Conservation (phyloP, 495 filamentous ascomycete genomes). For the Lepraria neglecta region DNA sequence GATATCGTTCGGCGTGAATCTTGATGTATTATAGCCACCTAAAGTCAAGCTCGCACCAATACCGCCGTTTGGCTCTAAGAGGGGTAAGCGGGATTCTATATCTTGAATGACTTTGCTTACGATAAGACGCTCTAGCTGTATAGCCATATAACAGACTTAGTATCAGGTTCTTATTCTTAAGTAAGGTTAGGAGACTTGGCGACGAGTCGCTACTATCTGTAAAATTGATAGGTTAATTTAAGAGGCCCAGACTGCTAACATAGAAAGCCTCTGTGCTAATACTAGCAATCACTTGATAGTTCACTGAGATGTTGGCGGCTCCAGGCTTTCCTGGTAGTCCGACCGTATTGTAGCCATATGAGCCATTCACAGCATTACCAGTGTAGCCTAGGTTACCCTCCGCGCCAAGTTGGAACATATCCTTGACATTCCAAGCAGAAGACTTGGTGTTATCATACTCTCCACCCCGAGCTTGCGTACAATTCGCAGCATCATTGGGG, state of each 20-base stretch:
- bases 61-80: no score
- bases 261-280: constrained; percentile 33
- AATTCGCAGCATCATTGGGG: constrained; percentile 22
- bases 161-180: constrained; percentile 41
- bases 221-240: constrained; percentile 31
- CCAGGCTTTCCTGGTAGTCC: constrained; percentile 30
- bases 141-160: constrained; percentile 50
- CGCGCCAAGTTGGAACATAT: constrained; percentile 35
- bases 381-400: constrained; percentile 41
- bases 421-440: constrained; percentile 49
- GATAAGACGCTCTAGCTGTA: constrained; percentile 48
- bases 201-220: constrained; percentile 25
- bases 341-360: constrained; percentile 47
- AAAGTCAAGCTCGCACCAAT: constrained; percentile 46
- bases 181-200: constrained; percentile 37
- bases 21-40: constrained; percentile 49
- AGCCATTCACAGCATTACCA: constrained; percentile 35
- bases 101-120: no score
- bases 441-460: constrained; percentile 47
- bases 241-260: constrained; percentile 32
- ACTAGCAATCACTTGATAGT: not conserved
- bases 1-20: constrained; percentile 37
- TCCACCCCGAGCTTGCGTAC: constrained; percentile 42
- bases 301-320: not conserved
- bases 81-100: no score